phyloP scores from a whole-genome alignment of 2,329 filamentous ascomycete genomes.

The Monilinia polystroma region DNA sequence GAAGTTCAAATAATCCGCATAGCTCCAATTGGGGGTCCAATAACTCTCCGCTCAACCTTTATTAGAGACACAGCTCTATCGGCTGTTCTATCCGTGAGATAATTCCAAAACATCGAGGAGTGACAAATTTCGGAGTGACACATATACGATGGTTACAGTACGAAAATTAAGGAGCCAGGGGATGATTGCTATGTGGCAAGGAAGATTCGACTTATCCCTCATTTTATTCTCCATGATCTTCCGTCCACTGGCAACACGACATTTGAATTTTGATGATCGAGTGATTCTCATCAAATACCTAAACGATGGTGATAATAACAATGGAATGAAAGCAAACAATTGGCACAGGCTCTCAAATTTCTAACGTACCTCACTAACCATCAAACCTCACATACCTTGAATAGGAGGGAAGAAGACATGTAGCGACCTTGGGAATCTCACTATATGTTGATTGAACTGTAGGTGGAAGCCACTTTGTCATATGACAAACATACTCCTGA shows the following conservation, averaged over 20 bases:
- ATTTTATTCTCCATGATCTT: neutral
- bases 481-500: neutral
- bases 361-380: neutral
- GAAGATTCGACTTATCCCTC: neutral
- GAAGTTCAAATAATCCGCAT: neutral
- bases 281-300: neutral
- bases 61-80: neutral
- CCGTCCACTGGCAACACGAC: neutral
- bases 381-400: neutral
- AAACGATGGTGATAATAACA: neutral
- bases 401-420: neutral
- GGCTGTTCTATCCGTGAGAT: neutral
- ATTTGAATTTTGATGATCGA: neutral
- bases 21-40: neutral
- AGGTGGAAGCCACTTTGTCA: neutral
- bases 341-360: neutral
- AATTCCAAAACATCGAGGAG: neutral
- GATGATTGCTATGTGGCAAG: slow-evolving; percentile 1
- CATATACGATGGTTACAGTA: slow-evolving; percentile 15
- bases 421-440: neutral
- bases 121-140: slow-evolving; percentile 10
- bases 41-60: too few relatives aligned
- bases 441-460: neutral
- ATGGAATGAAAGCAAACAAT: neutral
- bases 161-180: slow-evolving; percentile 6